Percentiles rank a stretch among this genome's conserved stretches.
Conservation (phyloP, 1,284 basidiomycete genomes). For the Neotropicomus parvogracilis region DNA sequence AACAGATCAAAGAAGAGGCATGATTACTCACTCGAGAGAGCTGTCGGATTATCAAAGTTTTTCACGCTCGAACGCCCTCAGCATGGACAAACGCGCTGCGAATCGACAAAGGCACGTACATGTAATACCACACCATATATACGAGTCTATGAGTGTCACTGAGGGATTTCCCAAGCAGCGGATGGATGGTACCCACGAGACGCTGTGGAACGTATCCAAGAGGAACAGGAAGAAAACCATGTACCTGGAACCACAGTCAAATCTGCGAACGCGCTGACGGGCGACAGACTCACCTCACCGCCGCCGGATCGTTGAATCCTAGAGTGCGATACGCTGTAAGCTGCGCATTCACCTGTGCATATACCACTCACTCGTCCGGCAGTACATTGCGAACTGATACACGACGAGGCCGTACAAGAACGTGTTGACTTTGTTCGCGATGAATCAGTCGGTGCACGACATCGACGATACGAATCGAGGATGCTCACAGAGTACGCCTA, state of each 20-base stretch:
- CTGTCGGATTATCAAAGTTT: constrained; percentile 14
- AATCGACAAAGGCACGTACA: neutral
- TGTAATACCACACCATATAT: constrained; percentile 20
- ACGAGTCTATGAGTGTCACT: neutral
- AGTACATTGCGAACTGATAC: too few relatives aligned
- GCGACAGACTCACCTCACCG: constrained; percentile 7
- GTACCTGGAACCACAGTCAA: constrained; percentile 23
- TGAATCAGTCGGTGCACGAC: neutral
- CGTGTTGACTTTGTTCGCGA: neutral
- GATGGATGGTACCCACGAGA: constrained; percentile 14
- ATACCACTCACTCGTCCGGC: too few relatives aligned
- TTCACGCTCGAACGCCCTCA: constrained; percentile 9
- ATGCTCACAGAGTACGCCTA: constrained; percentile 37
- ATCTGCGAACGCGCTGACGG: too few relatives aligned
- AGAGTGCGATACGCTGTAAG: neutral
- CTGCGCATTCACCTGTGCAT: neutral
- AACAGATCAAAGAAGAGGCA: too few relatives aligned
- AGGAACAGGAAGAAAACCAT: constrained; percentile 42
- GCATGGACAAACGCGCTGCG: neutral
- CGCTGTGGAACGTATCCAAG: constrained; percentile 44
- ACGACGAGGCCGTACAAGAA: too few relatives aligned
- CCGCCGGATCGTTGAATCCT: constrained; percentile 45
- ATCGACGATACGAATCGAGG: neutral
- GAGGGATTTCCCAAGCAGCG: neutral
- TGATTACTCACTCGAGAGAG: neutral